Conservation (phyloP, 768 basidiomycete species). For the Saitozyma podzolica region DNA sequence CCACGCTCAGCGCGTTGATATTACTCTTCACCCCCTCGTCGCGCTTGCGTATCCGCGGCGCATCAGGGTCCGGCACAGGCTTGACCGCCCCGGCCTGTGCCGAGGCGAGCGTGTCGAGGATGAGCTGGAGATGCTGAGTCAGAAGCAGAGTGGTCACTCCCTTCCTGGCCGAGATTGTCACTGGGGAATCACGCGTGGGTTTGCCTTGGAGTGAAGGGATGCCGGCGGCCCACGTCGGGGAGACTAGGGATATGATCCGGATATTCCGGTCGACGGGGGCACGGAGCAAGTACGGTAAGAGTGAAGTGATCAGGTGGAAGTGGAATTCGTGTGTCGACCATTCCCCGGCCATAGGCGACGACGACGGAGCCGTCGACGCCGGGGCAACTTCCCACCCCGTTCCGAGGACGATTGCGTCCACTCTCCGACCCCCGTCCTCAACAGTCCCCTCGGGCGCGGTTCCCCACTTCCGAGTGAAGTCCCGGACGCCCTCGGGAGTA, state of each 20-base stretch:
- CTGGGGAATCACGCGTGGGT: slow-evolving; percentile 53
- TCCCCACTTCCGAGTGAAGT: slow-evolving; percentile 46
- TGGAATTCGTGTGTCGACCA: slow-evolving; percentile 49
- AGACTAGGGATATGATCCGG: slow-evolving; percentile 80
- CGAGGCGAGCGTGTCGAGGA: slow-evolving; percentile 75
- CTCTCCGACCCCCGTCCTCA: slow-evolving; percentile 41
- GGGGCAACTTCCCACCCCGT: slow-evolving; percentile 44
- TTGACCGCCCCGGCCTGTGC: slow-evolving; percentile 53
- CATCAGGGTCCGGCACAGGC: slow-evolving; percentile 51
- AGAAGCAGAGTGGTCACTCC: slow-evolving; percentile 53
- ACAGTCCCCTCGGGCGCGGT: slow-evolving; percentile 33
- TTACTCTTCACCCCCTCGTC: slow-evolving; percentile 45
- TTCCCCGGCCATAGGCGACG: not conserved
- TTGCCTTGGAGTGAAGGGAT: slow-evolving; percentile 55
- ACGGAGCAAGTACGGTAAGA: slow-evolving; percentile 76
- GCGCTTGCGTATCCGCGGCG: slow-evolving; percentile 53
- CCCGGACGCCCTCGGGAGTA: slow-evolving; percentile 33
- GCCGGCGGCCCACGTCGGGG: slow-evolving; percentile 86
- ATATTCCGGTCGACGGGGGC: slow-evolving; percentile 87
- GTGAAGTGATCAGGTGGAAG: slow-evolving; percentile 73
- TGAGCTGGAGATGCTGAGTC: slow-evolving; percentile 76
- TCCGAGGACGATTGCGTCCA: slow-evolving; percentile 50
- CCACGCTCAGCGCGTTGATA: slow-evolving; percentile 42
- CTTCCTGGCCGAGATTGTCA: slow-evolving; percentile 54
- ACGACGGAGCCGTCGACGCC: not conserved